Percentiles rank a stretch among this genome's conserved stretches.
Conservation (phyloP, 345 rosid genomes). For the Corchorus olitorius region DNA sequence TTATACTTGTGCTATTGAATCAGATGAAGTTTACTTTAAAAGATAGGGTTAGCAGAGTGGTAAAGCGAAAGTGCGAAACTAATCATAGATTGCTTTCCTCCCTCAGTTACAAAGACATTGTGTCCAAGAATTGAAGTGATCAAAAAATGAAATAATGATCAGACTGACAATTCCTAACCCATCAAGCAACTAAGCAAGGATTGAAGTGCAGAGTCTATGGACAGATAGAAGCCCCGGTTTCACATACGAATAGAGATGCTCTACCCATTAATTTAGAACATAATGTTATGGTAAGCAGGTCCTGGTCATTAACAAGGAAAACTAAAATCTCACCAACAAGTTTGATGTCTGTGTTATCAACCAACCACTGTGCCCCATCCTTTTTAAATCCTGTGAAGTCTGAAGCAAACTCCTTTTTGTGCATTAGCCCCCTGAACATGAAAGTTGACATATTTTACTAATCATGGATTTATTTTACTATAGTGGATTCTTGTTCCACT, state of each 20-base stretch:
- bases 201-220: not conserved
- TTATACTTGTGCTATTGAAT: not conserved
- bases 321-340: slow-evolving; percentile 40
- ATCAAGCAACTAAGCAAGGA: not conserved
- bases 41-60: no score
- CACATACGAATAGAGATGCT: not conserved
- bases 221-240: not conserved
- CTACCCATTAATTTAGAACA: not conserved
- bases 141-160: not conserved
- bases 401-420: slow-evolving; percentile 38
- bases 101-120: no score
- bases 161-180: not conserved
- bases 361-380: slow-evolving; percentile 51
- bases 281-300: no score
- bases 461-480: not conserved
- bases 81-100: no score
- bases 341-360: slow-evolving; percentile 42
- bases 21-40: no score
- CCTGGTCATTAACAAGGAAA: no score
- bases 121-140: no score
- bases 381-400: slow-evolving; percentile 36
- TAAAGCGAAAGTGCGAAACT: no score
- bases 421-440: slow-evolving; percentile 41
- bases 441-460: not conserved
- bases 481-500: not conserved